Evolutionary conservation across 1,284 basidiomycete genomes (phyloP).

Genomic region (Sparassis latifolia): DNA sequence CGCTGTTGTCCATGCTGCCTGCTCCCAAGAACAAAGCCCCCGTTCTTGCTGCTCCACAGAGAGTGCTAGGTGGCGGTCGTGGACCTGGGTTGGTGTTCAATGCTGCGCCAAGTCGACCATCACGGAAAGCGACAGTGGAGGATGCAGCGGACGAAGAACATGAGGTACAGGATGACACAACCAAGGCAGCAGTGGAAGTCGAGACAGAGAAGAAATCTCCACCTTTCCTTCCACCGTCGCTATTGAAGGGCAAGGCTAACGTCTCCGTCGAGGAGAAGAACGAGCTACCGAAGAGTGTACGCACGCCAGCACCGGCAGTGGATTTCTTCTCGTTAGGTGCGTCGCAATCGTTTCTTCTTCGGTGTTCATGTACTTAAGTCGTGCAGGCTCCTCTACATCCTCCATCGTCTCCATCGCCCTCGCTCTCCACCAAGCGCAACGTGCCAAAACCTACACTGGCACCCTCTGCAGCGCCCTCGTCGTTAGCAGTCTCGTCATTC

Average conservation of each 20-base stretch:
- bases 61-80: slow-evolving; percentile 59
- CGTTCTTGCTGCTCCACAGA: slow-evolving; percentile 35
- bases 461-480: slow-evolving; percentile 3
- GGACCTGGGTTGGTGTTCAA: slow-evolving; percentile 57
- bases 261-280: slow-evolving; percentile 49
- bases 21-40: slow-evolving; percentile 60
- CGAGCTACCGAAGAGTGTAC: slow-evolving; percentile 23
- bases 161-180: background rate
- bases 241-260: slow-evolving; percentile 54
- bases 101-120: slow-evolving; percentile 16
- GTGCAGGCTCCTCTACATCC: background rate
- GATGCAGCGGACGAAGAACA: slow-evolving; percentile 18
- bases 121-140: slow-evolving; percentile 15
- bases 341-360: background rate
- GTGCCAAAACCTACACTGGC: too few relatives aligned
- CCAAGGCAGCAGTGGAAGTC: slow-evolving; percentile 7
- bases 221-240: slow-evolving; percentile 50
- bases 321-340: slow-evolving; percentile 65
- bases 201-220: slow-evolving; percentile 24
- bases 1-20: slow-evolving; percentile 68
- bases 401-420: background rate
- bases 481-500: slow-evolving; percentile 18
- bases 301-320: slow-evolving; percentile 34
- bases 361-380: background rate
- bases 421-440: too few relatives aligned